Evolutionary conservation across 1,284 basidiomycete species (phyloP).

Genomic region (Sporisorium graminicola): DNA sequence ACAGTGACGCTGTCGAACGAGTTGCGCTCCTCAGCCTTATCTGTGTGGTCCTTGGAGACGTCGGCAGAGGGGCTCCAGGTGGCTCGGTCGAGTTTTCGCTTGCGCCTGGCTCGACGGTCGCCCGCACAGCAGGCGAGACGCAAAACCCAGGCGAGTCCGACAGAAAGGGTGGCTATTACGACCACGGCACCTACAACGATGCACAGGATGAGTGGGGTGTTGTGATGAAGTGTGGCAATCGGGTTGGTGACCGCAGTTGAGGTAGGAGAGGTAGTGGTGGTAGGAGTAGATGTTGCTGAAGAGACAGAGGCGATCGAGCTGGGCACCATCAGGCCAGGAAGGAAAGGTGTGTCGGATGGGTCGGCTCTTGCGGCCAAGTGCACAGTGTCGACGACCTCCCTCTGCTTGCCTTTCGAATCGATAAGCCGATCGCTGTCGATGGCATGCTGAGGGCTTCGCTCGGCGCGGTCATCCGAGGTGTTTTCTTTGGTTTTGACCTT

Average conservation of each 20-base stretch:
- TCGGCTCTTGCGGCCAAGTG: constrained; percentile 2
- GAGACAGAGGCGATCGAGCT: constrained; percentile 2
- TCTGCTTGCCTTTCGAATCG: constrained; percentile 20
- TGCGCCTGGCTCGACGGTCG: constrained; percentile 23
- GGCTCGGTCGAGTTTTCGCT: constrained; percentile 26
- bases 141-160: constrained; percentile 49
- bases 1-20: constrained; percentile 37
- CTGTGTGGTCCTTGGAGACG: not conserved
- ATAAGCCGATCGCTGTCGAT: not conserved
- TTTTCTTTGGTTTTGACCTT: not conserved
- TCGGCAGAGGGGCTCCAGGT: constrained; percentile 31
- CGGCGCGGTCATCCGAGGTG: not conserved
- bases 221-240: constrained; percentile 38
- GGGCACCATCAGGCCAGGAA: constrained; percentile 6
- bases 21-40: constrained; percentile 5
- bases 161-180: constrained; percentile 33
- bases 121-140: constrained; percentile 37
- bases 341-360: constrained; percentile 6
- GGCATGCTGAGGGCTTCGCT: not conserved
- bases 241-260: constrained; percentile 14
- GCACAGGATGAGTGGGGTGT: constrained; percentile 44
- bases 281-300: not conserved
- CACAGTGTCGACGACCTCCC: constrained; percentile 6
- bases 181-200: constrained; percentile 53
- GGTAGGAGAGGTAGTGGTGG: constrained; percentile 11